phyloP scores from a whole-genome alignment of 352 stramenopile species.

The Phytophthora pisi region DNA sequence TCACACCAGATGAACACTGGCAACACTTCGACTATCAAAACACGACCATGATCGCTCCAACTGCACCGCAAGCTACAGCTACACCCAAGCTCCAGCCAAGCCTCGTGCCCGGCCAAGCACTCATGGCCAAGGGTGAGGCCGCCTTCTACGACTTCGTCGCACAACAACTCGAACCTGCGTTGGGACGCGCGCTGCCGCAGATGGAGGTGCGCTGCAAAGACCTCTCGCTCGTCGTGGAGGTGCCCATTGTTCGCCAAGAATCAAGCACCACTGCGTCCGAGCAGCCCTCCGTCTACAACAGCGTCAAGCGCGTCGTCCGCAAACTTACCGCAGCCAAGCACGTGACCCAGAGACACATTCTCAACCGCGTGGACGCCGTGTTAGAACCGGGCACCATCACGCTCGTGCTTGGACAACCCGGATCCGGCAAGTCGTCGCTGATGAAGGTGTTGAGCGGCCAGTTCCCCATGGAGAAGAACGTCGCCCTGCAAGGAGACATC shows the following conservation, averaged over 20 bases:
- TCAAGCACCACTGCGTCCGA: constrained; percentile 18
- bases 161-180: constrained; percentile 27
- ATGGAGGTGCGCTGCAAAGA: constrained; percentile 48
- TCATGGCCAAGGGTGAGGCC: neutral
- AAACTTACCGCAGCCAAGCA: constrained; percentile 12
- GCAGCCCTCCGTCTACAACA: constrained; percentile 41
- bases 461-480: constrained; percentile 35
- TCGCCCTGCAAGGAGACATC: constrained; percentile 35
- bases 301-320: constrained; percentile 22
- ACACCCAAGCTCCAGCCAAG: neutral
- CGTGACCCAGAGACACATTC: constrained; percentile 25
- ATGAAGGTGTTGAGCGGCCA: constrained; percentile 42
- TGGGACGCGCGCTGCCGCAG: constrained; percentile 29
- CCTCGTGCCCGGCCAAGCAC: neutral
- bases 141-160: constrained; percentile 34
- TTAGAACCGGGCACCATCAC: constrained; percentile 48
- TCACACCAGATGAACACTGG: neutral
- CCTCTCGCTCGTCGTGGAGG: constrained; percentile 36
- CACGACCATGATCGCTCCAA: neutral
- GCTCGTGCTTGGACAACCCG: constrained; percentile 40
- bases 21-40: neutral
- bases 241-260: constrained; percentile 9
- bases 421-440: constrained; percentile 49
- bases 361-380: constrained; percentile 35
- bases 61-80: neutral